Base-by-base conservation (phyloP, 2,329 filamentous ascomycete genomes). In the Pseudogymnoascus sp. region DNA sequence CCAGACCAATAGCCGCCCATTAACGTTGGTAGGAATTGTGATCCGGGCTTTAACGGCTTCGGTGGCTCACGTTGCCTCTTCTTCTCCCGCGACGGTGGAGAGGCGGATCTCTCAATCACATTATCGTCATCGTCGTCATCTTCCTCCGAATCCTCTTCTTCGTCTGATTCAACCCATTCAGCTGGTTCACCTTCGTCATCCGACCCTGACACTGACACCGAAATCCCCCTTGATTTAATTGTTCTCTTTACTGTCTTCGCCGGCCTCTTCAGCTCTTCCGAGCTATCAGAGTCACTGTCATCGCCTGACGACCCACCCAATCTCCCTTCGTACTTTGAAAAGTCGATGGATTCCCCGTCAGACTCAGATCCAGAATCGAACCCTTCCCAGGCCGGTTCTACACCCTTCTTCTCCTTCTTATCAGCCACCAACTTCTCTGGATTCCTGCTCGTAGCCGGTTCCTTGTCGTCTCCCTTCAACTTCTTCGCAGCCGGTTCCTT, bases 1-100 rank as follows among this genome's bases (percentile, higher is more conserved):
- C 88, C 89, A 1, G 89, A 91, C 69, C 90, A 83, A 76, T 93
- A 96, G 64, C 89, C 89, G 19, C 86, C 87, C 82, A 91, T 90
- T 15, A 95, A 82, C 1, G 87, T 86, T 0, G 90, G 90, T 1
- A 95, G 77, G 72, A 92, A 91, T 0, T 83, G 83, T 0, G 88
- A 84, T 8, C 64, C 65, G 11, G 36, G 28, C 40, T 57, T 61
- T 19, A 61, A 62, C 64, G 21, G 64, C 42, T 60, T 68, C 65
- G 13, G 60, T 57, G 2, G 67, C 26, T 26, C 61, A 17, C 23
- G 60, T 42, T 61, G 59, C 63, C 69, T 69, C 64, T 71, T 69
- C 8, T 42, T 53, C 64, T 67, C 67, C 15, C 62, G 61, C 17
- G 65, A 57, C 13, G 65, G 66, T n/a, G 62, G 65, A 44, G 62